A percentile compares a stretch with the other conserved stretches of the same genome.
phyloP scores from a whole-genome alignment of 2,329 filamentous ascomycete genomes.

The Phialophora verrucosa region DNA sequence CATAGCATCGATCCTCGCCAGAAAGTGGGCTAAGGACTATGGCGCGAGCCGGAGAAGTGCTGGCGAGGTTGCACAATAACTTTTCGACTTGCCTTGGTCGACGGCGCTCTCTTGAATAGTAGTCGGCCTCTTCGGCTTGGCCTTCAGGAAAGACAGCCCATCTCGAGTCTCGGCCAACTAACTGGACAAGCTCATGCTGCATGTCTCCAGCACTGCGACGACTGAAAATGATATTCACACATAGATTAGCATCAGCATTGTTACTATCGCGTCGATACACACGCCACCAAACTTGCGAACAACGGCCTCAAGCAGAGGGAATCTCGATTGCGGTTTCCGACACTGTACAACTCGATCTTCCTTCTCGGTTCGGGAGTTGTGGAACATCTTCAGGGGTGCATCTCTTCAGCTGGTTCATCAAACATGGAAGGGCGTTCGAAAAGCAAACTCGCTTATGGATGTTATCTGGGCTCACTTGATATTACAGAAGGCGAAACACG shows the following conservation, averaged over 20 bases:
- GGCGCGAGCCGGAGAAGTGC: conserved; percentile 32
- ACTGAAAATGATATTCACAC: conserved; percentile 31
- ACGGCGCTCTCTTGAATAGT: conserved; percentile 6
- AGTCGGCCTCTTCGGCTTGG: conserved; percentile 4
- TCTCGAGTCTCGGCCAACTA: conserved; percentile 11
- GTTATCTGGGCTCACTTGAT: conserved; percentile 14
- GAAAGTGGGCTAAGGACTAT: conserved; percentile 91
- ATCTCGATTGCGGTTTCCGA: conserved; percentile 15
- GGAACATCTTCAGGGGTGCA: conserved; percentile 15
- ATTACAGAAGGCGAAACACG: conserved; percentile 9
- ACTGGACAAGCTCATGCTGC: conserved; percentile 24
- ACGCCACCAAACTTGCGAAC: conserved; percentile 5
- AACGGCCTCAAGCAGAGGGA: conserved; percentile 17
- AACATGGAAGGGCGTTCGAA: conserved; percentile 29
- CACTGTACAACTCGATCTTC: conserved; percentile 11
- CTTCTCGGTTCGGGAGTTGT: conserved; percentile 13
- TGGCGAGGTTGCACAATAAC: conserved; percentile 32
- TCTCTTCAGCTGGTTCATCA: conserved; percentile 15
- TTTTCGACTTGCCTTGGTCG: conserved; percentile 9
- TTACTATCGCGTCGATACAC: conserved; percentile 31
- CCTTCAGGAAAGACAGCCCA: conserved; percentile 15
- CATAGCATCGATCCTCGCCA: conserved; percentile 84
- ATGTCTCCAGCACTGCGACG: conserved; percentile 31
- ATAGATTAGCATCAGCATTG: conserved; percentile 35
- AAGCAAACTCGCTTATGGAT: conserved; percentile 3